phyloP scores from a whole-genome alignment of 116 monocot species.

The Phalaenopsis hybrid region DNA sequence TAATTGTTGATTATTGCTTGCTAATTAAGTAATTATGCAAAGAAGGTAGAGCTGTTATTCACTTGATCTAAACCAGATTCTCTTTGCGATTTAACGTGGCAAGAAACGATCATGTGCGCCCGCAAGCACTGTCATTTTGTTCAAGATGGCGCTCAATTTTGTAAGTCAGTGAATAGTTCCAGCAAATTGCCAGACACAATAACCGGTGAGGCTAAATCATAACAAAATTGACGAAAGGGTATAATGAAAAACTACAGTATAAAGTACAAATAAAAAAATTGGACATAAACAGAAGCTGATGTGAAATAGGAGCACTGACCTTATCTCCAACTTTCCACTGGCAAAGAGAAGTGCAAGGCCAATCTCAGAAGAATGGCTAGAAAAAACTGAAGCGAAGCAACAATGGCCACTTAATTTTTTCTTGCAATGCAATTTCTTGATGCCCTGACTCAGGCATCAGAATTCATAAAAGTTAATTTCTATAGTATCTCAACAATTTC shows the following conservation, averaged over 20 bases:
- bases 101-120: not conserved
- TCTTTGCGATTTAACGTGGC: not conserved
- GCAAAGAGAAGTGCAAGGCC: slow-evolving; percentile 67
- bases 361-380: slow-evolving; percentile 32
- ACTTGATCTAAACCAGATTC: not conserved
- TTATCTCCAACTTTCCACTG: slow-evolving; percentile 75
- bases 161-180: not conserved
- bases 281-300: not conserved
- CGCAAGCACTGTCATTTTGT: not conserved
- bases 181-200: not conserved
- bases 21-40: not conserved
- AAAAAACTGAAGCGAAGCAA: slow-evolving; percentile 59
- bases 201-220: no score
- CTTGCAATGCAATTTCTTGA: slow-evolving; percentile 66
- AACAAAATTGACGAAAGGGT: not conserved
- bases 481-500: not conserved
- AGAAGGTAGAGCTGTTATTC: not conserved
- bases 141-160: not conserved
- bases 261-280: not conserved
- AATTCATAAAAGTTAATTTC: not conserved
- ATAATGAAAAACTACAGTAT: not conserved
- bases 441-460: slow-evolving; percentile 41
- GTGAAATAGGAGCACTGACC: slow-evolving; percentile 23
- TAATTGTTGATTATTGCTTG: not conserved
- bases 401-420: slow-evolving; percentile 60